Evolutionary conservation across 495 filamentous ascomycete species (phyloP).

Genomic region (Massariosphaeria phaeospora): DNA sequence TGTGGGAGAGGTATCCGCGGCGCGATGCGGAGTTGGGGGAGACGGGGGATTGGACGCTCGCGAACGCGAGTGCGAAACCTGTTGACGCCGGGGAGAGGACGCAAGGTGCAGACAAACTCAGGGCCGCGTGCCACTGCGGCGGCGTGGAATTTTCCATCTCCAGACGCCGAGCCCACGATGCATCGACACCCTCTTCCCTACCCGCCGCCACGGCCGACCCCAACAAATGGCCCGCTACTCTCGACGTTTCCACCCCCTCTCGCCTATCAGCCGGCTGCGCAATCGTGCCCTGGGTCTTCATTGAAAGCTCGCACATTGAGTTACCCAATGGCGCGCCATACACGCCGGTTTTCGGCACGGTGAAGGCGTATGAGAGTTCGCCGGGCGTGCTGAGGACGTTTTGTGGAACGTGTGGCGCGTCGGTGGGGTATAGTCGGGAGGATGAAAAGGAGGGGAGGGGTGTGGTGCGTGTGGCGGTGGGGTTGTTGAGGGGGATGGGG

Average conservation of each 20-base stretch:
- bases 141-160: constrained; percentile 47
- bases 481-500: constrained; percentile 44
- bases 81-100: not conserved
- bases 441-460: constrained; percentile 50
- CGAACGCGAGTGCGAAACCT: not conserved
- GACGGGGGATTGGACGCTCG: constrained; percentile 1
- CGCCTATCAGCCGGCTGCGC: constrained; percentile 58
- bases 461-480: constrained; percentile 57
- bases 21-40: not conserved
- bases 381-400: constrained; percentile 56
- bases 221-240: constrained; percentile 44
- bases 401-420: constrained; percentile 60
- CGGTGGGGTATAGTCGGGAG: constrained; percentile 58
- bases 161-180: constrained; percentile 40
- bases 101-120: constrained; percentile 30
- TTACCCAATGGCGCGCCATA: constrained; percentile 35
- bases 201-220: constrained; percentile 11
- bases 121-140: constrained; percentile 44
- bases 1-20: no score
- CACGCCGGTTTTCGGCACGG: constrained; percentile 46
- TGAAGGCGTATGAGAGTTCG: constrained; percentile 53
- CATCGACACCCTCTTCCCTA: constrained; percentile 44
- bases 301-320: constrained; percentile 56
- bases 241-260: constrained; percentile 55
- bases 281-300: constrained; percentile 62